Evolutionary conservation across 2,329 filamentous ascomycete genomes (phyloP), one percentile per base, ranked within the genome.

Genomic region (Colletotrichum graminicola): DNA sequence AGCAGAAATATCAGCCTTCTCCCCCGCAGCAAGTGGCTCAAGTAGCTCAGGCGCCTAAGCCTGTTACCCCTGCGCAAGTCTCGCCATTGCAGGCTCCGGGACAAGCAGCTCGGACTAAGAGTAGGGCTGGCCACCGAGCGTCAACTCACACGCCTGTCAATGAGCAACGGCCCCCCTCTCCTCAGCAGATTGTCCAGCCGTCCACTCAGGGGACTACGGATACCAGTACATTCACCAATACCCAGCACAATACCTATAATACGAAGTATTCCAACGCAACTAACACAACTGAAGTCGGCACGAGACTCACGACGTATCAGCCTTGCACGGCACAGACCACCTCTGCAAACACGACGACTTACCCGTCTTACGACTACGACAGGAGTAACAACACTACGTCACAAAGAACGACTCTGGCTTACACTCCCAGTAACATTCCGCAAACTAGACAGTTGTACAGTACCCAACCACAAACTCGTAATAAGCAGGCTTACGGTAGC

Each of bases 61-160:
- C 71, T 14, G 55, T 54, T 6, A 73, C 79, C 0, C 76, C 77
- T 2, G 75, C 76, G 11, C 79, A 78, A 47, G 75, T 75, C 39
- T 82, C 81, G 21, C 78, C 79, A 0, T 78, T 79, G 39, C 77
- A 80, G 69, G 72, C 76, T 5, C 54, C 73, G 1, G 67, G 43
- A 64, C 73, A 66, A 55, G 74, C 45, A 70, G 73, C 32, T 70
- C 79, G 62, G 76, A 77, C 78, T 14, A 77, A 77, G 67, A 82
- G 82, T 16, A 76, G 79, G 62, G 79, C 81, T 55, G 76, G 78
- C 2, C 80, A 81, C n/a, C 78, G 79, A 52, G 70, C 76, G 1
- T 78, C 80, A 64, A 78, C 73, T 6, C 77, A 74, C 21, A 79
- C 80, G 29, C 77, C 80, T 4, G 73, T 75, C 23, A 68, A 67